Evolutionary conservation across 2,329 filamentous ascomycete genomes (phyloP), one percentile per base, ranked within the genome.

Genomic region (Diplodia corticola): DNA sequence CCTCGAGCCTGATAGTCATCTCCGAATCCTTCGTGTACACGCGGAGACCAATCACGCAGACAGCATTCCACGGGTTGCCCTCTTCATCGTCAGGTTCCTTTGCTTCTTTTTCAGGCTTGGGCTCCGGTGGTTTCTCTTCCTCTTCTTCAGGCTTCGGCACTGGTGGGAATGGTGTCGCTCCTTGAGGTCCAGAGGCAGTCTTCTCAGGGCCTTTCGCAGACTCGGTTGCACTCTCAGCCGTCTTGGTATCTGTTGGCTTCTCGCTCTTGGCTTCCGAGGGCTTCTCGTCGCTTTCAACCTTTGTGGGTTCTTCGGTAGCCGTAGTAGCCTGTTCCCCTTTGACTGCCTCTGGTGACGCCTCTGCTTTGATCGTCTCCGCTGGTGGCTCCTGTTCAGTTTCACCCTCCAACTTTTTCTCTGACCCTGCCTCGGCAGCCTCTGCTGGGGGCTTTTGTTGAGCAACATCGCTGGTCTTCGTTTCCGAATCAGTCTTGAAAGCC

Each of bases 1-100:
- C 81, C n/a, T 85, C 75, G 9, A 87, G 84, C 68, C 82, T 79
- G 24, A 88, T 80, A 3, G 77, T 80, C 40, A 86, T 79, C 28
- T 79, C 77, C 0, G 75, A 76, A 67, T 85, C 83, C 67, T 83
- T 81, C 4, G 81, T 82, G 70, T 86, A 88, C 0, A 88, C 85
- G 4, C 84, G 78, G 35, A 88, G 72, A 0, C 86, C 86, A 5
- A 88, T 80, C 17, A 88, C 84, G 68, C 84, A 86, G 1, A 87
- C 80, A 0, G 86, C 86, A 70, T 88, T 87, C 86, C 86, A 88
- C 0, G 84, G 84, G 67, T 83, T 81, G n/a, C 78, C 76, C 44
- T 76, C 78, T 64, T 82, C 81, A 46, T 82, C 78, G 24, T 79
- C 79, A 50, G 79, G 75, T 2, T 79, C 78, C 3, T 71, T 69